Evolutionary conservation across 306 rosid species (phyloP), one percentile per base, ranked within the genome.

Genomic region (Citrullus colocynthis): DNA sequence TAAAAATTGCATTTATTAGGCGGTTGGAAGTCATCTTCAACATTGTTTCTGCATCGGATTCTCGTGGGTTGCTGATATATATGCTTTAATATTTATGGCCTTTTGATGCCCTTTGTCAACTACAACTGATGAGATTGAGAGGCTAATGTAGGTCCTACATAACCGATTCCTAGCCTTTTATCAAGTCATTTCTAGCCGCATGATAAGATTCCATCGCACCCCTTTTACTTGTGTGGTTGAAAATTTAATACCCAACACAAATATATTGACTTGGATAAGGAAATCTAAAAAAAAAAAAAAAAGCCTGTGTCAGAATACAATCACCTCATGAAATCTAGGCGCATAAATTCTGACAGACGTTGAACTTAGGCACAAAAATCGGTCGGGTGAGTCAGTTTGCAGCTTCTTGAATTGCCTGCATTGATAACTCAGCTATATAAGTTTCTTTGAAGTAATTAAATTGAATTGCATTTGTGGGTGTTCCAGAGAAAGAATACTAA

Each of bases 1-100:
- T 75, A 71, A 81, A 81, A 44, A 77, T 54, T 10, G 63, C 63
- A 77, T 64, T 57, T 37, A 58, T 55, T 76, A 67, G 85, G 88
- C 83, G 82, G 91, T 86, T 85, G 87, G 87, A 80, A 76, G 89
- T 90, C 96, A 7, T 78, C 85, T 81, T 87, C 93, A 77, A 81
- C 84, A 75, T 79, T 32, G 78, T 80, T 63, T 88, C 81, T 82
- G 82, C 84, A 71, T 83, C 85, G 83, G 86, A 87, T 85, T 82
- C 86, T 83, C 79, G 81, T 71, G 77, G 77, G 80, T 81, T 82
- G 78, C 67, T 66, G 84, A 55, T 79, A 79, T 73, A 28, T 52
- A 52, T 5, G 7, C 57, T 70, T n/a, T 67, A 63, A 80, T 62
- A 73, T 76, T 73, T 80, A 74, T 74, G 62, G 17, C 78, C 54